Conservation (phyloP, 108 stramenopile genomes). For the Cyclotella distinguenda region DNA sequence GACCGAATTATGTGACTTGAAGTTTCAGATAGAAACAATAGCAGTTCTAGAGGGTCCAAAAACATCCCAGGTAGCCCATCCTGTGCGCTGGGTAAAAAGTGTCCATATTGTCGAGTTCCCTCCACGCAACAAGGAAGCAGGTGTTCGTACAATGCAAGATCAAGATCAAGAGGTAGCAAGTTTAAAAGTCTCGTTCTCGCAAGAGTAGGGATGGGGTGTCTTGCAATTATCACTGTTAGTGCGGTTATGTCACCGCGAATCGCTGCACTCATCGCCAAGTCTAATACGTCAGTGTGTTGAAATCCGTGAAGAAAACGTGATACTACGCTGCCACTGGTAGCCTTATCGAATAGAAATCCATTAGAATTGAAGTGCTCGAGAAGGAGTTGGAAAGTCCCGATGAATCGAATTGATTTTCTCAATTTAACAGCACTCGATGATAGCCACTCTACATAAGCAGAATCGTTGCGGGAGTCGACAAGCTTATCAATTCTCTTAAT, state of each 20-base stretch:
- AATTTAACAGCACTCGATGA: slow-evolving; percentile 22
- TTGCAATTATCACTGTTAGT: slow-evolving; percentile 54
- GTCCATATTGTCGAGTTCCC: not conserved
- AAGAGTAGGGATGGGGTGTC: slow-evolving; percentile 47
- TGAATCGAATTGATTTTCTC: slow-evolving; percentile 21
- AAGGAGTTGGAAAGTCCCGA: slow-evolving; percentile 62
- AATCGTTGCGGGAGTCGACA: slow-evolving; percentile 3
- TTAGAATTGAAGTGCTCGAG: slow-evolving; percentile 27
- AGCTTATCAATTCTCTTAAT: slow-evolving; percentile 21
- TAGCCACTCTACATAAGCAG: slow-evolving; percentile 19
- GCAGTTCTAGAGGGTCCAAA: slow-evolving; percentile 34
- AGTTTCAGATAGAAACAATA: slow-evolving; percentile 30
- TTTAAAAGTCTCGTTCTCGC: slow-evolving; percentile 44
- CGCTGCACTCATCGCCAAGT: slow-evolving; percentile 52
- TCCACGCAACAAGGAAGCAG: slow-evolving; percentile 47
- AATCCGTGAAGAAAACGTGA: slow-evolving; percentile 52
- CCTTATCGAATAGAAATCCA: slow-evolving; percentile 5
- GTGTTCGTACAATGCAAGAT: slow-evolving; percentile 53
- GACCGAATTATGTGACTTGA: slow-evolving; percentile 3
- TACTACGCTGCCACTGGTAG: not conserved
- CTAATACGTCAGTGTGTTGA: slow-evolving; percentile 17
- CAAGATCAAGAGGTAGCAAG: slow-evolving; percentile 47
- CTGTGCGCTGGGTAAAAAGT: slow-evolving; percentile 11
- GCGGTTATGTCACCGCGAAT: slow-evolving; percentile 53
- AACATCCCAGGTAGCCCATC: slow-evolving; percentile 1